Conservation (phyloP, 495 filamentous ascomycete species). For the Xanthoparmelia taractica region DNA sequence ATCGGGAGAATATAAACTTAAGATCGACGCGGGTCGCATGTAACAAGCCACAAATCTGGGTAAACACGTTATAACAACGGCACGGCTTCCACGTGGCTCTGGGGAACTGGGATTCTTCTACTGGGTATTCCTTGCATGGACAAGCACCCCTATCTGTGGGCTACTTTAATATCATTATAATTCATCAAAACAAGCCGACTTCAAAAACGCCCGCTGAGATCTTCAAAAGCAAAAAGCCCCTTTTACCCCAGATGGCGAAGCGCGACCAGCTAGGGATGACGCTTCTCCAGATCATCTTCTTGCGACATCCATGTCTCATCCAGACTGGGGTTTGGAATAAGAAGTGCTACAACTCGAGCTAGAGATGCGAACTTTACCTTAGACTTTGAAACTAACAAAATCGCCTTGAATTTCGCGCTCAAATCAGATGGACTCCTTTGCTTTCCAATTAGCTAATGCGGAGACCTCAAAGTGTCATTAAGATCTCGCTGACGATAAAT, state of each 20-base stretch:
- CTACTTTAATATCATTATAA: too few relatives aligned
- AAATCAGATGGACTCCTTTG: neutral
- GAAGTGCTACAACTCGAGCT: too few relatives aligned
- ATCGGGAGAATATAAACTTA: too few relatives aligned
- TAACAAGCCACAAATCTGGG: neutral
- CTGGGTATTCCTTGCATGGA: neutral
- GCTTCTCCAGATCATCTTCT: neutral
- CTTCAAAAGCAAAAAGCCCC: too few relatives aligned
- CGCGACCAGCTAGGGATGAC: neutral
- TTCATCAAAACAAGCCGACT: too few relatives aligned
- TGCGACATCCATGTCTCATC: neutral
- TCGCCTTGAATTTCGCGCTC: neutral
- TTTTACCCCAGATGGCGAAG: neutral
- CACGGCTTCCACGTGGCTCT: neutral
- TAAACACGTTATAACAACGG: neutral
- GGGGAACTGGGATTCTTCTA: neutral
- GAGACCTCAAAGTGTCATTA: neutral
- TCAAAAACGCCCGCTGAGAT: too few relatives aligned
- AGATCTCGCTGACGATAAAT: neutral
- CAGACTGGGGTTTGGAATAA: neutral
- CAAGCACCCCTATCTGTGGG: too few relatives aligned
- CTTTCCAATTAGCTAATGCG: neutral
- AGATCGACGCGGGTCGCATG: neutral
- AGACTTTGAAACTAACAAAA: neutral
- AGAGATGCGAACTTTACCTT: too few relatives aligned